Evolutionary conservation across 192 early-diverging fungal species (phyloP), one percentile per base, ranked within the genome.

Genomic region (Podila clonocystis): DNA sequence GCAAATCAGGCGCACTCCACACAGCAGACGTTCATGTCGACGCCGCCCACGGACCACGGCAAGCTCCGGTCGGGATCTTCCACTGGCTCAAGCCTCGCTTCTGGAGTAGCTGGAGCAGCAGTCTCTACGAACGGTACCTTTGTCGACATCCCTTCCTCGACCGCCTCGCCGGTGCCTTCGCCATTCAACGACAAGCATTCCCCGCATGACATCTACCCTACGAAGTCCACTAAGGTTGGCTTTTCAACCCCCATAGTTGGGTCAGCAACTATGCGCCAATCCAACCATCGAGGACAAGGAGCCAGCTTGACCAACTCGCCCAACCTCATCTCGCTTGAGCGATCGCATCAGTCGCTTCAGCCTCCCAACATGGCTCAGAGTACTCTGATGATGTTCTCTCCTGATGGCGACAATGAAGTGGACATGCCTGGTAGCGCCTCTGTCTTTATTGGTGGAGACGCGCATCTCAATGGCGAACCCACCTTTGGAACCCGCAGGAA

Each of bases 341-440:
- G 41, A 45, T 45, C 41, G 17, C 41, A 45, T 2, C 41, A 45
- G 15, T 15, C 41, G 13, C 15, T 45, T 45, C 41, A 45, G 41
- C 41, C 41, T 17, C 41, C 41, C 41, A 45, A 45, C 15, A 80
- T 80, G 77, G 77, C 70, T 9, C 77, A 80, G 34, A 80, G 77
- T 20, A 65, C 70, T 11, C n/a, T 80, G 57, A 73, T 80, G 77
- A 80, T 90, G 29, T 88, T 85, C 77, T 85, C 87, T 15, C 86
- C 87, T 19, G 89, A 89, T 75, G 89, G 87, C 17, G 89, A 90
- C 65, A 90, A 88, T 48, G 89, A 90, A 24, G 82, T 88, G 13
- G 89, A 76, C 26, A 73, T 84, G 75, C 83, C 83, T 24, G 72
- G 75, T 4, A 80, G 77, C 19, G 77, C 70, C 0, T 80, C 77